phyloP scores from a whole-genome alignment of 139 green algal genomes.

The Volvox africanus region DNA sequence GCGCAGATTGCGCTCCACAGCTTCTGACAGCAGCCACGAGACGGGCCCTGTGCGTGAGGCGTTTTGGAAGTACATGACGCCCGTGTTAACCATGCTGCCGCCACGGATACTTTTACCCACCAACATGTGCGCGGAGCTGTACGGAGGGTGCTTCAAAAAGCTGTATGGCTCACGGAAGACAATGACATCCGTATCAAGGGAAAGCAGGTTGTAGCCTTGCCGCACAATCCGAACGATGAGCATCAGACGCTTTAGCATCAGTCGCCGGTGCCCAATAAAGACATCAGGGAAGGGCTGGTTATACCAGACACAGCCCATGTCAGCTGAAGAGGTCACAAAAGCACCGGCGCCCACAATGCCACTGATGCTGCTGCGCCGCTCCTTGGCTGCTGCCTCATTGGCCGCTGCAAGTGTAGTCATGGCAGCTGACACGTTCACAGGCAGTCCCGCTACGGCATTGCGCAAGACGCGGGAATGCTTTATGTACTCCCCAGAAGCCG shows the following conservation, averaged over 20 bases:
- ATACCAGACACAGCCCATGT: constrained; percentile 41
- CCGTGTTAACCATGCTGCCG: constrained; percentile 37
- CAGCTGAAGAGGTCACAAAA: background rate
- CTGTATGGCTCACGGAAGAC: constrained; percentile 43
- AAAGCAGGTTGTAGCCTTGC: constrained; percentile 43
- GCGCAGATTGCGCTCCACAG: constrained; percentile 37
- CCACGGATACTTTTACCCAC: background rate
- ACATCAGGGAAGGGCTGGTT: constrained; percentile 24
- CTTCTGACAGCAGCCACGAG: constrained; percentile 6
- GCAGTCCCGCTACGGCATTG: background rate
- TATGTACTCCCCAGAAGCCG: too few relatives aligned
- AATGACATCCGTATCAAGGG: constrained; percentile 44
- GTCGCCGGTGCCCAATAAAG: constrained; percentile 27
- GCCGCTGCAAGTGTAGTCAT: background rate
- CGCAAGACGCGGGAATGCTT: too few relatives aligned
- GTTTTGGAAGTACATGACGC: constrained; percentile 39
- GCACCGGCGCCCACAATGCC: background rate
- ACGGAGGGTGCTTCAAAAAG: constrained; percentile 31
- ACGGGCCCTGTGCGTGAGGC: background rate
- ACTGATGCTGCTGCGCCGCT: background rate
- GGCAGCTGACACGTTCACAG: background rate
- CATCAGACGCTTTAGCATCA: constrained; percentile 43
- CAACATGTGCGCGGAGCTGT: background rate
- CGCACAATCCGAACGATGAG: constrained; percentile 1
- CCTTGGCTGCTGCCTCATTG: background rate